Evolutionary conservation across 2,329 filamentous ascomycete genomes (phyloP).

Genomic region (Meredithiella fracta): DNA sequence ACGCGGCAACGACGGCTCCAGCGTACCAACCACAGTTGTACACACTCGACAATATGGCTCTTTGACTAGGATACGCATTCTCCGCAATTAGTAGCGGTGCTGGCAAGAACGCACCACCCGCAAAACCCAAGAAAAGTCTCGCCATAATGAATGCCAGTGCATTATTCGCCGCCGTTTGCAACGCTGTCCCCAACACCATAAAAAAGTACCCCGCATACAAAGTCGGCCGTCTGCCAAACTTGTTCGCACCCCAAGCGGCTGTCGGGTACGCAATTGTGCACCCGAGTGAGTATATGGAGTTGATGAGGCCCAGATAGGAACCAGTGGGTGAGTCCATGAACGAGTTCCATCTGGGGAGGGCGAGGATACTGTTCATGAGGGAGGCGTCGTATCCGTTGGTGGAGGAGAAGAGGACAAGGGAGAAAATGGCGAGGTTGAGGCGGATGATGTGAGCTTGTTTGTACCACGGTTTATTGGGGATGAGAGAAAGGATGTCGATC

Average conservation of each 20-base stretch:
- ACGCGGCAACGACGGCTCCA: conserved; percentile 30
- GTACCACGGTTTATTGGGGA: conserved; percentile 65
- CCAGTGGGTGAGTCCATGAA: conserved; percentile 20
- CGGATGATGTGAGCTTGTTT: conserved; percentile 64
- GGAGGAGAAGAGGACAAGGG: conserved; percentile 31
- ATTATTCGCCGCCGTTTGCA: conserved; percentile 21
- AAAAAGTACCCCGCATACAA: conserved; percentile 29
- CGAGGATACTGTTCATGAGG: conserved; percentile 32
- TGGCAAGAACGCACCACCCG: conserved; percentile 36
- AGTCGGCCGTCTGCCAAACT: conserved; percentile 29
- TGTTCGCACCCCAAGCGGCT: conserved; percentile 30
- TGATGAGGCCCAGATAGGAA: conserved; percentile 32
- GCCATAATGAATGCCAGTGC: conserved; percentile 38
- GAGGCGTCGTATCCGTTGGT: conserved; percentile 38
- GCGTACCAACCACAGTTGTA: conserved; percentile 30
- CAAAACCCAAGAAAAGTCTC: conserved; percentile 29
- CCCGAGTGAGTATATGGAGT: conserved; percentile 36
- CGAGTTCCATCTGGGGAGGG: conserved; percentile 23
- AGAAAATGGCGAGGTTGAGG: conserved; percentile 42
- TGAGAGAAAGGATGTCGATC: conserved; percentile 57
- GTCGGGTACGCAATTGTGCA: conserved; percentile 30
- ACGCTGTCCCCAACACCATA: conserved; percentile 23
- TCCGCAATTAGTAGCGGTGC: conserved; percentile 50
- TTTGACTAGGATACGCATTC: conserved; percentile 44
- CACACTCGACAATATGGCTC: conserved; percentile 44